A percentile compares a stretch with the other conserved stretches of the same genome.
These are phyloP conservation scores for Tremellales sp. DNA, from an alignment of 1,284 basidiomycete genomes.

Conservation along the genomic window DNA sequence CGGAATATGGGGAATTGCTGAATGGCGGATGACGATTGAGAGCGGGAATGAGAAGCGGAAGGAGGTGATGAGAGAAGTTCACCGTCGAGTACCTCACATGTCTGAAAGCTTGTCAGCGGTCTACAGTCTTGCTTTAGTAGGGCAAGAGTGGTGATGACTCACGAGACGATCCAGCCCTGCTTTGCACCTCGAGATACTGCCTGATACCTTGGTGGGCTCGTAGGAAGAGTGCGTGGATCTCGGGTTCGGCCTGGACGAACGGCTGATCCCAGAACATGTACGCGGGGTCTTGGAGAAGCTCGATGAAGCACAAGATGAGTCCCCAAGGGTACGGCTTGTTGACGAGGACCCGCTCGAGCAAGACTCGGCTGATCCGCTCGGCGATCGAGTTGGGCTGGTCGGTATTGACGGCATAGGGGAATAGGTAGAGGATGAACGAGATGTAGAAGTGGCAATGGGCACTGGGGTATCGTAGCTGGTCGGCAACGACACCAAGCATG, in stretches of 20 bases:
- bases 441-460: conserved; percentile 98
- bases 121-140: too few relatives aligned
- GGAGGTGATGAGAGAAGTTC: too few relatives aligned
- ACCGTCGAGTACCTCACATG: too few relatives aligned
- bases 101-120: too few relatives aligned
- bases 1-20: too few relatives aligned
- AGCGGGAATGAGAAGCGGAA: too few relatives aligned
- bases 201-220: conserved; percentile 11
- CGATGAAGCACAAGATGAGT: conserved; percentile 86
- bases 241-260: conserved; percentile 45
- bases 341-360: conserved; percentile 89
- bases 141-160: too few relatives aligned
- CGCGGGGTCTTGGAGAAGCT: conserved; percentile 51
- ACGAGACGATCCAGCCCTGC: too few relatives aligned
- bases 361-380: conserved; percentile 85
- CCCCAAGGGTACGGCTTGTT: conserved; percentile 98
- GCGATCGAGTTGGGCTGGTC: conserved; percentile 54
- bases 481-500: conserved; percentile 79
- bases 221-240: conserved; percentile 41
- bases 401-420: conserved; percentile 51
- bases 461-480: conserved; percentile 92
- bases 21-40: too few relatives aligned
- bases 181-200: too few relatives aligned
- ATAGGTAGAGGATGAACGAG: conserved; percentile 79
- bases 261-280: conserved; percentile 49